A percentile compares a stretch with the other conserved stretches of the same genome.
phyloP scores from a whole-genome alignment of 768 basidiomycete genomes.

The Cystoderma amianthinum region DNA sequence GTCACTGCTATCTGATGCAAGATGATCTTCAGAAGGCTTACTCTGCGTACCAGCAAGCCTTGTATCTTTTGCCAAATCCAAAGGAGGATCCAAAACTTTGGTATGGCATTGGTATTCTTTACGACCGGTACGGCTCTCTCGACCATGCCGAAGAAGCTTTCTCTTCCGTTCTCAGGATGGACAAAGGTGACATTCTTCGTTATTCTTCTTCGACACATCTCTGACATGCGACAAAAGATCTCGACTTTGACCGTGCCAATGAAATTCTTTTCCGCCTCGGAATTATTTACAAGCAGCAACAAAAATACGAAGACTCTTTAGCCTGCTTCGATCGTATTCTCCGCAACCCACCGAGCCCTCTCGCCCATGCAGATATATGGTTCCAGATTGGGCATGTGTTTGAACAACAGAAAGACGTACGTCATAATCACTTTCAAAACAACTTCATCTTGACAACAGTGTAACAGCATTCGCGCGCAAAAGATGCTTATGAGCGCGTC shows the following conservation, averaged over 20 bases:
- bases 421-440: slow-evolving; percentile 6
- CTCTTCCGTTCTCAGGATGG: slow-evolving; percentile 92
- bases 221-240: slow-evolving; percentile 27
- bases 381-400: slow-evolving; percentile 99
- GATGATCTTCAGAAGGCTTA: slow-evolving; percentile 99
- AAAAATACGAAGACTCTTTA: slow-evolving; percentile 84
- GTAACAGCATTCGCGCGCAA: slow-evolving; percentile 75
- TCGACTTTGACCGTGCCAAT: slow-evolving; percentile 97
- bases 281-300: slow-evolving; percentile 99
- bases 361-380: slow-evolving; percentile 98
- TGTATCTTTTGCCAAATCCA: slow-evolving; percentile 92
- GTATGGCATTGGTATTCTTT: slow-evolving; percentile 99
- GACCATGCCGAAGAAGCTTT: slow-evolving; percentile 99
- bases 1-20: slow-evolving; percentile 98
- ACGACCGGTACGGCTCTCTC: slow-evolving; percentile 96
- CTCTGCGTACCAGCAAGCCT: slow-evolving; percentile 95
- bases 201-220: slow-evolving; percentile 7
- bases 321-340: slow-evolving; percentile 96
- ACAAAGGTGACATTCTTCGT: slow-evolving; percentile 66
- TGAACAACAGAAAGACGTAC: slow-evolving; percentile 94
- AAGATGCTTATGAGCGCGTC: slow-evolving; percentile 95
- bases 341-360: slow-evolving; percentile 89
- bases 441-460: slow-evolving; percentile 8
- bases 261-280: slow-evolving; percentile 97
- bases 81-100: slow-evolving; percentile 99